These are phyloP conservation scores for Beauveria brongniartii DNA, from an alignment of 2,329 filamentous ascomycete genomes.

Conservation along the genomic window DNA sequence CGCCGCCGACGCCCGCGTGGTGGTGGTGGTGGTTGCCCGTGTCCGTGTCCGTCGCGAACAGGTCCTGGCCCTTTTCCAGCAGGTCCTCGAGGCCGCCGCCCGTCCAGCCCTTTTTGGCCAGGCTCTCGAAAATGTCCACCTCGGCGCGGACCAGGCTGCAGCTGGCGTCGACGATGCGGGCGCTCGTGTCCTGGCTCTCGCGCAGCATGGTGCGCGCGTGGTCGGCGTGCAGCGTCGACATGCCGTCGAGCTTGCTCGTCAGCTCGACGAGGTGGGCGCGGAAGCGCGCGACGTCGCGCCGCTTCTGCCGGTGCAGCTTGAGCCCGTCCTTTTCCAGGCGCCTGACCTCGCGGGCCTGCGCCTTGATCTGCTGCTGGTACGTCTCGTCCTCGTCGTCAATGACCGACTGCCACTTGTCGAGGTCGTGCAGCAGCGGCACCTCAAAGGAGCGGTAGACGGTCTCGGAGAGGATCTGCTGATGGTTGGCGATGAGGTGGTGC, in stretches of 20 bases:
- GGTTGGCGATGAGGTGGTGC: slow-evolving; percentile 60
- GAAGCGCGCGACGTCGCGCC: slow-evolving; percentile 54
- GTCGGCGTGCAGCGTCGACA: slow-evolving; percentile 52
- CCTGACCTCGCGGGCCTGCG: slow-evolving; percentile 52
- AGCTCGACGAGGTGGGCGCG: slow-evolving; percentile 55
- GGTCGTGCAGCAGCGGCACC: slow-evolving; percentile 60
- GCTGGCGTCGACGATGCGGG: slow-evolving; percentile 53
- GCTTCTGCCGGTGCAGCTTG: slow-evolving; percentile 51
- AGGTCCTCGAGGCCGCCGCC: slow-evolving; percentile 60
- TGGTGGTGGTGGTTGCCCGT: slow-evolving; percentile 10
- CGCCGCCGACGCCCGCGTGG: slow-evolving; percentile 10
- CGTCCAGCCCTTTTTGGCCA: slow-evolving; percentile 60
- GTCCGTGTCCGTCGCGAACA: slow-evolving; percentile 42
- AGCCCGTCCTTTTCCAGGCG: slow-evolving; percentile 57
- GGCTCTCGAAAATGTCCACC: slow-evolving; percentile 60
- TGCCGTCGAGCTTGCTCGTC: slow-evolving; percentile 52
- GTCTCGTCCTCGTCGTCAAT: slow-evolving; percentile 57
- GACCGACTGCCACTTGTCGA: slow-evolving; percentile 55
- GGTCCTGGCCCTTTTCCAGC: slow-evolving; percentile 54
- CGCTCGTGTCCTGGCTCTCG: slow-evolving; percentile 58
- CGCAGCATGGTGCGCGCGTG: slow-evolving; percentile 52
- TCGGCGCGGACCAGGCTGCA: slow-evolving; percentile 60
- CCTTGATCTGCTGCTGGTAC: slow-evolving; percentile 48
- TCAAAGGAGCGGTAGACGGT: slow-evolving; percentile 62
- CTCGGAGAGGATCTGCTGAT: slow-evolving; percentile 62